Percentiles rank a stretch among this genome's conserved stretches.
Evolutionary conservation across 306 rosid genomes (phyloP).

Genomic region (Vachellia collinsii): DNA sequence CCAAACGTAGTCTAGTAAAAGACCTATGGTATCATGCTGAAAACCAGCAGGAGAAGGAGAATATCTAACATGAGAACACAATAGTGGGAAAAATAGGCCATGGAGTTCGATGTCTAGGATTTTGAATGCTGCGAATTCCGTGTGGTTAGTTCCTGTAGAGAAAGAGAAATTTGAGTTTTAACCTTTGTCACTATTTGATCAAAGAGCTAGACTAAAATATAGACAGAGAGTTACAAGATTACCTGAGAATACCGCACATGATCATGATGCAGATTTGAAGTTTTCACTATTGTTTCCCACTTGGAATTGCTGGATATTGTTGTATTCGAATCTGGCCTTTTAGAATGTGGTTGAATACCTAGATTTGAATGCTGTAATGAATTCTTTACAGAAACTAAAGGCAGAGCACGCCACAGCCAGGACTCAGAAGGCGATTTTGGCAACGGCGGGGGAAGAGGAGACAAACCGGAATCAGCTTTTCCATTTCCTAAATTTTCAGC

Average conservation of each 20-base stretch:
- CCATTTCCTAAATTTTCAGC: constrained; percentile 44
- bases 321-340: constrained; percentile 50
- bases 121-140: constrained; percentile 64
- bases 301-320: constrained; percentile 53
- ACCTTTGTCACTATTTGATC: constrained; percentile 1
- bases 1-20: constrained; percentile 1
- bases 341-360: constrained; percentile 36
- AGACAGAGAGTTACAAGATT: constrained; percentile 36
- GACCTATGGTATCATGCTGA: no score
- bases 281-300: constrained; percentile 97
- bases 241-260: constrained; percentile 79
- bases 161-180: constrained; percentile 27
- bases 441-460: constrained; percentile 70
- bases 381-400: constrained; percentile 62
- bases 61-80: constrained; percentile 16
- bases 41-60: no score
- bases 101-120: constrained; percentile 43
- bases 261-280: constrained; percentile 65
- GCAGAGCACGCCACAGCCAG: constrained; percentile 85
- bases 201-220: neutral
- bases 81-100: constrained; percentile 23
- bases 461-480: constrained; percentile 28
- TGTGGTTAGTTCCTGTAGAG: constrained; percentile 69
- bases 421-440: constrained; percentile 96
- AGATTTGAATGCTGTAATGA: constrained; percentile 37